Conservation (phyloP, 1,284 basidiomycete genomes). For the Coniferiporia sulphurascens region DNA sequence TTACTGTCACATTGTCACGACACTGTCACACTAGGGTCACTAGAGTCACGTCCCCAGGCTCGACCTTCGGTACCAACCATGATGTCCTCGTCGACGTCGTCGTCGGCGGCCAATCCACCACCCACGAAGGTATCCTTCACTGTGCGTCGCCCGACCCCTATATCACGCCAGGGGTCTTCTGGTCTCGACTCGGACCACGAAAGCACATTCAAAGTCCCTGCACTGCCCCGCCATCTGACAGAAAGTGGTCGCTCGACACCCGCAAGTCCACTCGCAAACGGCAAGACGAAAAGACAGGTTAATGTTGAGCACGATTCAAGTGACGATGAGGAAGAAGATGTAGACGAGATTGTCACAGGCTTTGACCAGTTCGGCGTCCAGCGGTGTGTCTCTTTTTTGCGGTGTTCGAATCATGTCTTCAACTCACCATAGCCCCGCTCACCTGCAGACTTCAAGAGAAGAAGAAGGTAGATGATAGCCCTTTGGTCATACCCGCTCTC, state of each 20-base stretch:
- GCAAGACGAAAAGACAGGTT: slow-evolving; percentile 35
- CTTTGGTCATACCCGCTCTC: slow-evolving; percentile 78
- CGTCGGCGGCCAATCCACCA: neutral
- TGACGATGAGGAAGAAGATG: slow-evolving; percentile 47
- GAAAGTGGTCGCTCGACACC: slow-evolving; percentile 37
- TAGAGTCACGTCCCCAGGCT: too few relatives aligned
- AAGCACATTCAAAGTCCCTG: slow-evolving; percentile 48
- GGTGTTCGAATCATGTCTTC: slow-evolving; percentile 33
- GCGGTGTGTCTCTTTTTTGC: slow-evolving; percentile 61
- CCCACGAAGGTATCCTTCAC: slow-evolving; percentile 62
- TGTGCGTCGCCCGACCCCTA: slow-evolving; percentile 61
- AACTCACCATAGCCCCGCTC: slow-evolving; percentile 55
- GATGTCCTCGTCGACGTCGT: slow-evolving; percentile 1
- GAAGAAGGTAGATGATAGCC: slow-evolving; percentile 45
- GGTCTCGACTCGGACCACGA: slow-evolving; percentile 50
- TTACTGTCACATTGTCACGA: neutral
- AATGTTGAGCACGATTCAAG: slow-evolving; percentile 46
- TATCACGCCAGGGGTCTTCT: slow-evolving; percentile 54
- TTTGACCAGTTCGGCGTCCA: slow-evolving; percentile 67
- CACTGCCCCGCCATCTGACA: slow-evolving; percentile 51
- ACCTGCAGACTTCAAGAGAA: slow-evolving; percentile 38
- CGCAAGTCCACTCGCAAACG: slow-evolving; percentile 51
- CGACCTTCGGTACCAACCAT: neutral
- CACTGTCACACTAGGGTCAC: neutral
- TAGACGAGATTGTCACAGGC: slow-evolving; percentile 65